phyloP scores from a whole-genome alignment of 345 rosid genomes.

The Linum trigynum region DNA sequence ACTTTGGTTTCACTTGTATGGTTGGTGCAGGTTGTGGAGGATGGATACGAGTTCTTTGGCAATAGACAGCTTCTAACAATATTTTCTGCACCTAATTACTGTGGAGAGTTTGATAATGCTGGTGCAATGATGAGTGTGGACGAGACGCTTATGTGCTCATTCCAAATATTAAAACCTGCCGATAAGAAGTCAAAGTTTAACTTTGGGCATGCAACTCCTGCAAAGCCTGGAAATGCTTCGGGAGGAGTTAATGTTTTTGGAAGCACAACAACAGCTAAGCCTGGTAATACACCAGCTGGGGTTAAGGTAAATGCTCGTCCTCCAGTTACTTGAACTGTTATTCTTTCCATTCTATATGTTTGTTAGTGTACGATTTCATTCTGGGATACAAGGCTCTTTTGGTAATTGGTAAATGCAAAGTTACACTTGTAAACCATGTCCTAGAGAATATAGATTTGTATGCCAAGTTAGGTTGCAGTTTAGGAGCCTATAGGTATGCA shows the following conservation, averaged over 20 bases:
- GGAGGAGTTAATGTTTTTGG: conserved; percentile 26
- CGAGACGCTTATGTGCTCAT: conserved; percentile 69
- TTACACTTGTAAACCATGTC: neutral
- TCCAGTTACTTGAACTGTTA: conserved; percentile 1
- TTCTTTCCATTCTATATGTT: neutral
- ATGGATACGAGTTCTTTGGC: conserved; percentile 82
- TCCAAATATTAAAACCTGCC: conserved; percentile 73
- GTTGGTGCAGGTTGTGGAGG: conserved; percentile 76
- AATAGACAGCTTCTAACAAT: conserved; percentile 62
- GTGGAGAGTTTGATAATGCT: conserved; percentile 79
- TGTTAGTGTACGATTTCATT: neutral
- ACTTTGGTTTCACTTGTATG: neutral
- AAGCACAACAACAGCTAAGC: conserved; percentile 36
- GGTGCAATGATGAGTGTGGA: conserved; percentile 88
- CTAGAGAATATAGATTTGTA: too few species aligned
- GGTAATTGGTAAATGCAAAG: neutral
- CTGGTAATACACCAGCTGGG: conserved; percentile 39
- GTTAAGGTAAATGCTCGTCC: conserved; percentile 34
- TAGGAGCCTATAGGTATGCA: too few species aligned
- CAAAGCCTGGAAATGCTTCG: too few species aligned
- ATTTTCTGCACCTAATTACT: conserved; percentile 83
- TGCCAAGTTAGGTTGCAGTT: neutral
- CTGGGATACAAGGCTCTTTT: neutral
- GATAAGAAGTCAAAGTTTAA: conserved; percentile 39
- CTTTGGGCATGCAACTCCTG: neutral